Evolutionary conservation across 208 protist genomes (phyloP).

Genomic region (Leishmania turanica): DNA sequence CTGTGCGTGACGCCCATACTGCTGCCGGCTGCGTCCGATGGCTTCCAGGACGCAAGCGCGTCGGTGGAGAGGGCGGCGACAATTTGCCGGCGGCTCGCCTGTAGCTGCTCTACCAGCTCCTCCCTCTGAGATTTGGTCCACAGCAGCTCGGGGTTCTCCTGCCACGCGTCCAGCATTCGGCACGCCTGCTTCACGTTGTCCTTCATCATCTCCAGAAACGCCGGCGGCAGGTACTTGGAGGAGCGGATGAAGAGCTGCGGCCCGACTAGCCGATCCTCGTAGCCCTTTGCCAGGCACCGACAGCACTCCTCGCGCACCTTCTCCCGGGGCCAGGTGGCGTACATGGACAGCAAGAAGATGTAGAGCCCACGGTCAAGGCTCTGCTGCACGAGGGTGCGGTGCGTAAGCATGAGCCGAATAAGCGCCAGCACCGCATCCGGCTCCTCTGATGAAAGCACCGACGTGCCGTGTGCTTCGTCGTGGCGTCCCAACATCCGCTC

Average conservation of each 20-base stretch:
- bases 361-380: conserved; percentile 82
- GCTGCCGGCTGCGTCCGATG: conserved; percentile 28
- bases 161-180: conserved; percentile 84
- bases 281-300: conserved; percentile 53
- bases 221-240: conserved; percentile 79
- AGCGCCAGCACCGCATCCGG: conserved; percentile 19
- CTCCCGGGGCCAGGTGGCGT: conserved; percentile 48
- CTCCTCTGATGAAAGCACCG: conserved; percentile 5
- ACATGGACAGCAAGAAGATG: conserved; percentile 62
- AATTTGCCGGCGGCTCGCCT: conserved; percentile 33
- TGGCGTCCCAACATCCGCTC: conserved; percentile 12
- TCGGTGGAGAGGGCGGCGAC: conserved; percentile 32
- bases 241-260: conserved; percentile 76
- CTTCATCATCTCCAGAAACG: conserved; percentile 92
- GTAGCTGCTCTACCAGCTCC: conserved; percentile 43
- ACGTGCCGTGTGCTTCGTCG: conserved; percentile 1
- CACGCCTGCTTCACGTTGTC: conserved; percentile 80
- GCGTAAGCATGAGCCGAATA: conserved; percentile 37
- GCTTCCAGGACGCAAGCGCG: conserved; percentile 51
- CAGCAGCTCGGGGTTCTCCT: conserved; percentile 94
- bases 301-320: conserved; percentile 57
- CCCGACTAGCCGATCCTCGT: conserved; percentile 88
- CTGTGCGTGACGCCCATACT: background rate
- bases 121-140: conserved; percentile 85
- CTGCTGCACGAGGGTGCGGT: conserved; percentile 63